Base-by-base conservation (phyloP, 139 green algal genomes). In the Closterium sp. region DNA sequence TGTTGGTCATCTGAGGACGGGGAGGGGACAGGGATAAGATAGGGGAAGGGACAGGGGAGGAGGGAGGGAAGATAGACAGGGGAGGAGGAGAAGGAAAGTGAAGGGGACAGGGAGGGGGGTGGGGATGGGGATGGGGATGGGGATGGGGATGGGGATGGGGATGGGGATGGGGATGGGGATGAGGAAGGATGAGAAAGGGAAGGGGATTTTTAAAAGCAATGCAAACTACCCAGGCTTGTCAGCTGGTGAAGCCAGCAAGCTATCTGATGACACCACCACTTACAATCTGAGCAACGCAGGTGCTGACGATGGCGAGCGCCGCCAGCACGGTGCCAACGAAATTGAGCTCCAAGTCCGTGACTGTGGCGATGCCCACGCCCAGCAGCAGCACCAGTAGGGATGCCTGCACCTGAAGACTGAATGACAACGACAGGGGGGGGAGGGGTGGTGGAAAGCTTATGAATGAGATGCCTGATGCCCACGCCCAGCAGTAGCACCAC, bases 291-390 rank as follows among this genome's bases (percentile, higher is more conserved):
- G 87, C 88, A 9, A 95, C 27, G 86, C 94, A 96, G 27, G 95
- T 96, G 10, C 94, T 96, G 70, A 96, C 34, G 89, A 96, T 91
- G 45, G 95, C 94, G 10, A 92, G 62, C 1, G 88, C 31, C 0
- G 89, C 91, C 24, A 96, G 38, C 3, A 94, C 45, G 9, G 73
- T 94, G 31, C 95, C 95, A 21, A 95, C 13, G 29, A 94, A 92
- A 88, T 96, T 96, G 22, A 96, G 89, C 88, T 96, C 85, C 62
- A 96, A 38, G 50, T 96, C 95, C 28, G 95, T 96, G 7, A 96
- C 94, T 5, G 95, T 96, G 22, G 89, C n/a, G 4, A 95, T 88
- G 29, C 92, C 94, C 27, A 95, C 90, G 28, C 90, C 90, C 31
- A 92, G 31, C 10, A 94, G 70, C 50, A 95, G 91, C 22, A 95